phyloP scores from a whole-genome alignment of 1,139 yeast species.

The Diutina neorugosa region DNA sequence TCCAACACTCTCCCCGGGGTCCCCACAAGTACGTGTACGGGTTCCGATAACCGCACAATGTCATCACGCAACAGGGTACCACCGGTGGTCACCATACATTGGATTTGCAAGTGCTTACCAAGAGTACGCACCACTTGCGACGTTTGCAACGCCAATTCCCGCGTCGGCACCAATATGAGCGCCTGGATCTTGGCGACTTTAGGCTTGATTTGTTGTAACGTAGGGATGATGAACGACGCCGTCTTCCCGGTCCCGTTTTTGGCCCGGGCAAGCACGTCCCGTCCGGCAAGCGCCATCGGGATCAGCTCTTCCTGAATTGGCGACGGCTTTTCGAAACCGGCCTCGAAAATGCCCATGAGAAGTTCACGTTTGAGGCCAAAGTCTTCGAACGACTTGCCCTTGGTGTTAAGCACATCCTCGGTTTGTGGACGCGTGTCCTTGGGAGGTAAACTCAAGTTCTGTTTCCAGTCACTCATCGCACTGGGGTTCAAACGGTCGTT shows the following conservation, averaged over 20 bases:
- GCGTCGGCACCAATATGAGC: conserved; percentile 79
- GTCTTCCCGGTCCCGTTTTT: conserved; percentile 98
- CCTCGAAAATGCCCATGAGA: conserved; percentile 96
- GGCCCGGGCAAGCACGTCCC: conserved; percentile 95
- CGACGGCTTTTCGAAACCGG: conserved; percentile 96
- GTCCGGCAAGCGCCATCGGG: conserved; percentile 90
- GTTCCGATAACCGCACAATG: conserved; percentile 81
- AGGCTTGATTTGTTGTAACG: conserved; percentile 76
- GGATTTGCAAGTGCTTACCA: conserved; percentile 84
- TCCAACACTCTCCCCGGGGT: conserved; percentile 97
- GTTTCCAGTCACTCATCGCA: conserved; percentile 43
- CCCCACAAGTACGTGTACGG: conserved; percentile 85
- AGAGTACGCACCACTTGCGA: conserved; percentile 96
- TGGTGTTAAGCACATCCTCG: conserved; percentile 87
- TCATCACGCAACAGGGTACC: conserved; percentile 94
- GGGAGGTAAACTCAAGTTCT: conserved; percentile 58
- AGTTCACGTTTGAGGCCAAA: conserved; percentile 84
- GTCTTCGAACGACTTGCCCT: conserved; percentile 87
- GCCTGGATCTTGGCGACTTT: conserved; percentile 80
- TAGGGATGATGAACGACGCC: conserved; percentile 88
- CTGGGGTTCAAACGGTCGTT: not conserved
- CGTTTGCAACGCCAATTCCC: conserved; percentile 94
- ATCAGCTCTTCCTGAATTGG: conserved; percentile 98
- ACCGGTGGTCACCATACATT: conserved; percentile 98
- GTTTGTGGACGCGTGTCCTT: conserved; percentile 92